Evolutionary conservation across 164 flowering plant genomes (phyloP).

Genomic region (Taxillus chinensis): DNA sequence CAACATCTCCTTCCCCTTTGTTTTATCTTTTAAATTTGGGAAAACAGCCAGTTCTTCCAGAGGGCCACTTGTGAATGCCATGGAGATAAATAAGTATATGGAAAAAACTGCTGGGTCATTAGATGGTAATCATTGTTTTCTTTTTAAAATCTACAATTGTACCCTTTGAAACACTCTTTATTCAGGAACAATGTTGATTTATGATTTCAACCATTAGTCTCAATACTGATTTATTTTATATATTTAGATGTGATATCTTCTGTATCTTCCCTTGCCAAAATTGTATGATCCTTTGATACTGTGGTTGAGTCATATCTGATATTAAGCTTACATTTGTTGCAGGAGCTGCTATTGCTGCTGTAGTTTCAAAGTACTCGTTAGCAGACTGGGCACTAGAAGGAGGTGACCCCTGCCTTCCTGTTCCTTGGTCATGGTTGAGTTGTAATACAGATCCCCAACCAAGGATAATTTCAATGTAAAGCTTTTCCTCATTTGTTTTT

Average conservation of each 20-base stretch:
- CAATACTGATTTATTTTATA: neutral
- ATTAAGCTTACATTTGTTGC: constrained; percentile 21
- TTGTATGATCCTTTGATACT: neutral
- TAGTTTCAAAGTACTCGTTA: constrained; percentile 40
- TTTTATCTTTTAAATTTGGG: constrained; percentile 56
- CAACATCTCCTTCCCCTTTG: constrained; percentile 81
- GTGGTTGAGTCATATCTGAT: constrained; percentile 5
- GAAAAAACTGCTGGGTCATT: constrained; percentile 58
- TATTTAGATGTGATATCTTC: neutral
- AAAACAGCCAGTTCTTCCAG: constrained; percentile 68
- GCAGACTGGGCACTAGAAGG: constrained; percentile 89
- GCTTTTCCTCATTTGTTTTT: neutral
- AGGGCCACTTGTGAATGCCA: constrained; percentile 92
- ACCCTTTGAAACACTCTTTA: neutral
- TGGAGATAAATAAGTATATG: constrained; percentile 86
- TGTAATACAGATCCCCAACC: constrained; percentile 80
- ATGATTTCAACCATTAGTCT: neutral
- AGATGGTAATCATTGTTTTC: constrained; percentile 52
- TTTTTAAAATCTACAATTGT: neutral
- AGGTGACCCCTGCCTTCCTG: constrained; percentile 92
- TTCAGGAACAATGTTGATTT: too few relatives aligned
- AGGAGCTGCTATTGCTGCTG: constrained; percentile 39
- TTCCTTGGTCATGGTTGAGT: constrained; percentile 83
- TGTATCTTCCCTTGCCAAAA: neutral
- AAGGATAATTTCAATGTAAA: constrained; percentile 60